Evolutionary conservation across 257 asterid genomes (phyloP).

Genomic region (Prunella vulgaris): DNA sequence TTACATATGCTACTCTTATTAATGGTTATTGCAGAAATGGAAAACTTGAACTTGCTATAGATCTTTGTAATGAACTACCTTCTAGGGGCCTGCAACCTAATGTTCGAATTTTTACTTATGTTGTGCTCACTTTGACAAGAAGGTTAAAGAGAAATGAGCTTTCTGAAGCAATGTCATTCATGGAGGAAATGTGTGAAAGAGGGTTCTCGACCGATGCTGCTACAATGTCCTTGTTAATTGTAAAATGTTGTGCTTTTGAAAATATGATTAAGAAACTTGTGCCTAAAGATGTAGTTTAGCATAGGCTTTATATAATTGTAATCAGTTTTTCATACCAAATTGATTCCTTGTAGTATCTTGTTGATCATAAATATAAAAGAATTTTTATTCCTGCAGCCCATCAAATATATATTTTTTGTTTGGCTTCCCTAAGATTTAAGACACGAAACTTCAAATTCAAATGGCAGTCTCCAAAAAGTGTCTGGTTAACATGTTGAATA

Average conservation of each 20-base stretch:
- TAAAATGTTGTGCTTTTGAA: not conserved
- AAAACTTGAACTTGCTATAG: not conserved
- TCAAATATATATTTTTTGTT: too few species aligned
- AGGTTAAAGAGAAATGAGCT: not conserved
- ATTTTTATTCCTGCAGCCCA: not conserved
- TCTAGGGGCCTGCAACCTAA: not conserved
- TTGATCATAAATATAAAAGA: not conserved
- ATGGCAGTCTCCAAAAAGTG: too few species aligned
- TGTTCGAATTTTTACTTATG: not conserved
- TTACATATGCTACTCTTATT: not conserved
- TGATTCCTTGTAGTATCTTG: not conserved
- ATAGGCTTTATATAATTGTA: too few species aligned
- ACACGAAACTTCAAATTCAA: too few species aligned
- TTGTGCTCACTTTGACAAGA: not conserved
- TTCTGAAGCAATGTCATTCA: not conserved
- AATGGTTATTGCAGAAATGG: constrained; percentile 18
- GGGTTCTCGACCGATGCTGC: not conserved
- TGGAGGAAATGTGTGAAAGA: not conserved
- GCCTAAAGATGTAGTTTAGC: too few species aligned
- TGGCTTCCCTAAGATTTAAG: not conserved
- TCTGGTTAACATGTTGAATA: too few species aligned
- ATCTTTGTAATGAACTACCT: not conserved
- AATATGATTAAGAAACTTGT: not conserved
- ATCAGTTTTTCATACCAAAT: not conserved
- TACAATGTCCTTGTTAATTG: not conserved